Percentiles rank a stretch among this genome's conserved stretches.
These are phyloP conservation scores for Mycena sp. DNA, from an alignment of 1,284 basidiomycete genomes.

Conservation along the genomic window DNA sequence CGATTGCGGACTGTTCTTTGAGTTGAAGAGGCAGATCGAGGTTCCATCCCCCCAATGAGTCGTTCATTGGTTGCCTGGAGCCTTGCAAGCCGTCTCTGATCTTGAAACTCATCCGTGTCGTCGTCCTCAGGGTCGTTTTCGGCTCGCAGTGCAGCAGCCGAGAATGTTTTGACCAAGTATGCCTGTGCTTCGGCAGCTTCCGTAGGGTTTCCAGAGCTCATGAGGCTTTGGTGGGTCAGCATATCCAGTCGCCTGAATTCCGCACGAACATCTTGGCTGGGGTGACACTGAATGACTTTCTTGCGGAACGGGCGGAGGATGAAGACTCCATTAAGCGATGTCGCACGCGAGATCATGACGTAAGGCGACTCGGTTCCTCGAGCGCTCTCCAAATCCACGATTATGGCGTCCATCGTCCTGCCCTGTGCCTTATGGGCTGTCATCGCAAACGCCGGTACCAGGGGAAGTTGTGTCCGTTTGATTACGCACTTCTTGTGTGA, in stretches of 20 bases:
- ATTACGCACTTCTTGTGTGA: conserved; percentile 13
- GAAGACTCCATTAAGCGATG: neutral
- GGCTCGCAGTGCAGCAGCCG: conserved; percentile 1
- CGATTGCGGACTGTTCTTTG: too few species aligned
- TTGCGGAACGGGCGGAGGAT: conserved; percentile 10
- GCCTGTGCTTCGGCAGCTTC: conserved; percentile 8
- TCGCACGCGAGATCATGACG: too few species aligned
- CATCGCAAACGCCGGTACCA: conserved; percentile 38
- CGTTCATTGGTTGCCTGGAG: too few species aligned
- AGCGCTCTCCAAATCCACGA: conserved; percentile 35
- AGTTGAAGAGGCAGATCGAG: too few species aligned
- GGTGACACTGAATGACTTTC: too few species aligned
- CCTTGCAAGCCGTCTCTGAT: too few species aligned
- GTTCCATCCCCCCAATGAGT: too few species aligned
- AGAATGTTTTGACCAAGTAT: conserved; percentile 9
- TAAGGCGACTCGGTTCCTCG: conserved; percentile 36
- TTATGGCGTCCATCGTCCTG: conserved; percentile 29
- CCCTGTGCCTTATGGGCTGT: conserved; percentile 41
- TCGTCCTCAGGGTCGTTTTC: too few species aligned
- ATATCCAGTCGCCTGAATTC: conserved; percentile 12
- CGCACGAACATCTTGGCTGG: conserved; percentile 13
- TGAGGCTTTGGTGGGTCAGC: conserved; percentile 2
- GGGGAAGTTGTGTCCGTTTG: conserved; percentile 31
- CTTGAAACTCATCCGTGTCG: too few species aligned
- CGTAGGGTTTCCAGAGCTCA: neutral